A percentile compares a stretch with the other conserved stretches of the same genome.
Conservation (phyloP, 768 basidiomycete genomes). For the Cyathus striatus region DNA sequence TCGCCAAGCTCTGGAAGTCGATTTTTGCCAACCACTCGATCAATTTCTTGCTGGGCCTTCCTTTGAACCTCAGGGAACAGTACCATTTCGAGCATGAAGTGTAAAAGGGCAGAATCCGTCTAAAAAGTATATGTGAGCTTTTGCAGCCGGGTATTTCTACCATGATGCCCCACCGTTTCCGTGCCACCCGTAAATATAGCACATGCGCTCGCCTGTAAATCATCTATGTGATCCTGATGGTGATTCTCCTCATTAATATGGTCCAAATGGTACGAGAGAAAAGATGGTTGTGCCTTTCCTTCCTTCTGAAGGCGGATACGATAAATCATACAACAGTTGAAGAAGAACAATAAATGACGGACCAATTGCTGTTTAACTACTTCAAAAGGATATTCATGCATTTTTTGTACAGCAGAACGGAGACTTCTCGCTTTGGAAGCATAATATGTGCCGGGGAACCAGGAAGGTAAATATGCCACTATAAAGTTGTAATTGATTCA, state of each 20-base stretch:
- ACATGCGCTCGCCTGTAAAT: slow-evolving; percentile 6
- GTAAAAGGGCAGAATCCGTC: neutral
- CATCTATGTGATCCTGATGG: slow-evolving; percentile 2
- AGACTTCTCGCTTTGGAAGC: slow-evolving; percentile 7
- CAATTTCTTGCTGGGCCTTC: slow-evolving; percentile 1
- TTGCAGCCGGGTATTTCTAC: too few relatives aligned
- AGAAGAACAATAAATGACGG: neutral
- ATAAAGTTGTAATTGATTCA: neutral
- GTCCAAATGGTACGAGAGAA: slow-evolving; percentile 7
- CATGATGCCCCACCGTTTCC: slow-evolving; percentile 9
- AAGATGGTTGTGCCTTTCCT: slow-evolving; percentile 7
- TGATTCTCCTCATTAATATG: slow-evolving; percentile 3
- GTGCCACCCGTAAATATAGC: slow-evolving; percentile 9
- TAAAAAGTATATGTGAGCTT: neutral
- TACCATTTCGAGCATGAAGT: slow-evolving; percentile 1
- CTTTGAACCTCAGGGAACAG: neutral
- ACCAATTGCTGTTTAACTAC: slow-evolving; percentile 11
- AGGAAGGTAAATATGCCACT: slow-evolving; percentile 12
- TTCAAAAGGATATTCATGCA: slow-evolving; percentile 8
- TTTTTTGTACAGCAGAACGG: slow-evolving; percentile 1
- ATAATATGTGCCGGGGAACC: slow-evolving; percentile 16
- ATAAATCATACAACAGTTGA: neutral
- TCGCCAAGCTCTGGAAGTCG: neutral
- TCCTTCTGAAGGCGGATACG: slow-evolving; percentile 4
- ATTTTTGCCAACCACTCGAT: neutral